Evolutionary conservation across 768 basidiomycete species (phyloP).

Genomic region (Tephrocybe sp.): DNA sequence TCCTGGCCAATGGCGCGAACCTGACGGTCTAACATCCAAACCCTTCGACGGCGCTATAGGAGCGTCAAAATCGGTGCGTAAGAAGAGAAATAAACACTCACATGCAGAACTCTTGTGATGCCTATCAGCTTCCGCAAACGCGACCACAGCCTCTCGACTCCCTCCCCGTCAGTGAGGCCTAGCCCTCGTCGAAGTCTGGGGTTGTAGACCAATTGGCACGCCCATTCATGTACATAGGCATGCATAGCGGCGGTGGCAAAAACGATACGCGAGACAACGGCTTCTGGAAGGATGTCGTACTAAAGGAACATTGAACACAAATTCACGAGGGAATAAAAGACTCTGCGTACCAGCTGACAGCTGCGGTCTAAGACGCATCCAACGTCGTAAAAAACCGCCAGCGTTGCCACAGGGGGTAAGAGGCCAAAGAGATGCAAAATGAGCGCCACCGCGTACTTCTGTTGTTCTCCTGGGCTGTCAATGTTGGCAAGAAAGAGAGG

Average conservation of each 20-base stretch:
- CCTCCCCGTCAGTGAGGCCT: constrained; percentile 27
- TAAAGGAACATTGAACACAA: background rate
- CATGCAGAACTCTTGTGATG: constrained; percentile 28
- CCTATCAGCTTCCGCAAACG: constrained; percentile 31
- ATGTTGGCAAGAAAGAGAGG: constrained; percentile 39
- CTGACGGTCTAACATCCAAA: background rate
- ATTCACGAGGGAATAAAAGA: no score
- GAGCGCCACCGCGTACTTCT: constrained; percentile 27
- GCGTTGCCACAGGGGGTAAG: background rate
- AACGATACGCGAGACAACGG: background rate
- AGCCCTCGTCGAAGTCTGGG: constrained; percentile 22
- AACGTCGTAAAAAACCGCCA: constrained; percentile 6
- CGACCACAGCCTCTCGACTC: constrained; percentile 34
- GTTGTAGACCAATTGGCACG: constrained; percentile 27
- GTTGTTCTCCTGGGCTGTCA: constrained; percentile 31
- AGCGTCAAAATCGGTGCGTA: background rate
- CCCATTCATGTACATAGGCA: constrained; percentile 23
- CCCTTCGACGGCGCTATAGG: background rate
- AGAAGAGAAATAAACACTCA: constrained; percentile 18
- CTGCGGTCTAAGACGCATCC: constrained; percentile 24
- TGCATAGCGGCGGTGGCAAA: constrained; percentile 37
- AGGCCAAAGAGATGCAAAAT: background rate
- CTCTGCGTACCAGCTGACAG: background rate
- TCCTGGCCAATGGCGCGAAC: no score
- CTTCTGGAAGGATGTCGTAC: constrained; percentile 26